phyloP scores from a whole-genome alignment of 257 asterid genomes.

The Marsdenia floribunda region DNA sequence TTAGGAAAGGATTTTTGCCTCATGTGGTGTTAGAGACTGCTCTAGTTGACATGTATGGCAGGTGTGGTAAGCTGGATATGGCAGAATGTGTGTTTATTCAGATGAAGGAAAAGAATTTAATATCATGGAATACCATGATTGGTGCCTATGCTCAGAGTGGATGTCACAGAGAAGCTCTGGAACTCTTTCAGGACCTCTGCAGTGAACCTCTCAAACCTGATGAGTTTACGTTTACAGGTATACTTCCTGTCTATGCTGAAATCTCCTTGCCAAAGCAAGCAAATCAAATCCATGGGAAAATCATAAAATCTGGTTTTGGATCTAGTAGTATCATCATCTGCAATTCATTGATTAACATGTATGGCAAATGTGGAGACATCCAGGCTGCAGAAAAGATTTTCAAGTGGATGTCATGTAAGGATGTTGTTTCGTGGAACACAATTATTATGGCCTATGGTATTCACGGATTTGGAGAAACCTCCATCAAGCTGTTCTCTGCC shows the following conservation, averaged over 20 bases:
- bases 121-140: slow-evolving; percentile 57
- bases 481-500: slow-evolving; percentile 33
- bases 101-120: slow-evolving; percentile 33
- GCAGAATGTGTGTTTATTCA: slow-evolving; percentile 31
- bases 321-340: slow-evolving; percentile 24
- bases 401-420: slow-evolving; percentile 34
- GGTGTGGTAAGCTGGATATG: slow-evolving; percentile 30
- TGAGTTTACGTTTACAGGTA: slow-evolving; percentile 38
- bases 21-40: slow-evolving; percentile 52
- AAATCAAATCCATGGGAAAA: slow-evolving; percentile 41
- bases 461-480: slow-evolving; percentile 48
- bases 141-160: slow-evolving; percentile 42
- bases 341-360: slow-evolving; percentile 54
- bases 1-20: slow-evolving; percentile 35
- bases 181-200: slow-evolving; percentile 29
- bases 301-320: slow-evolving; percentile 33
- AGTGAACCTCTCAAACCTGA: slow-evolving; percentile 34
- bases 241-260: slow-evolving; percentile 50
- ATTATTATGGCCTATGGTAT: slow-evolving; percentile 57
- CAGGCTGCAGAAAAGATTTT: slow-evolving; percentile 32
- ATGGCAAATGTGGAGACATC: slow-evolving; percentile 64
- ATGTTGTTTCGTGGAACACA: slow-evolving; percentile 61
- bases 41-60: slow-evolving; percentile 53
- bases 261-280: slow-evolving; percentile 55
- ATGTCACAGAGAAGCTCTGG: slow-evolving; percentile 32